A percentile compares a stretch with the other conserved stretches of the same genome.
Conservation (phyloP, 148 eudicot species). For the Silene uniflora region DNA sequence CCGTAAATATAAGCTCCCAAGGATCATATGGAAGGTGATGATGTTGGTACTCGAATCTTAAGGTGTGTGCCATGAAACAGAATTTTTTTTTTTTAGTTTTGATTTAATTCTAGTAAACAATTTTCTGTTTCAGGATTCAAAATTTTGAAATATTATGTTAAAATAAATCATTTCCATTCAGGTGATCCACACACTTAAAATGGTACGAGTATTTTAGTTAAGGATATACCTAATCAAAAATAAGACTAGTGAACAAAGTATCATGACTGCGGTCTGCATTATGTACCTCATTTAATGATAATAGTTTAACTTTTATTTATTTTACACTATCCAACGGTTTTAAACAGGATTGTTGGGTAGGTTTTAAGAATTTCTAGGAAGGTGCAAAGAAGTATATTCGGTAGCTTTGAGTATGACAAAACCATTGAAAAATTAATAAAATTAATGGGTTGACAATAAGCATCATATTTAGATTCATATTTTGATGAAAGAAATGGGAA, state of each 20-base stretch:
- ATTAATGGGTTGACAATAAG: slow-evolving; percentile 15
- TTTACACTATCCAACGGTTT: too few relatives aligned
- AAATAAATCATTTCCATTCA: too few relatives aligned
- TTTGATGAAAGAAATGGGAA: not conserved
- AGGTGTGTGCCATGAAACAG: slow-evolving; percentile 3
- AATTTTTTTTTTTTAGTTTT: not conserved
- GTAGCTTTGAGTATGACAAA: slow-evolving; percentile 16
- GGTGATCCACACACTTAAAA: too few relatives aligned
- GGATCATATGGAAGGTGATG: slow-evolving; percentile 18
- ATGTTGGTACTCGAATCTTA: slow-evolving; percentile 23
- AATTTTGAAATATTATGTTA: too few relatives aligned
- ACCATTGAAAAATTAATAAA: not conserved
- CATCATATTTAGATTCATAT: not conserved
- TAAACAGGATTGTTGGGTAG: too few relatives aligned
- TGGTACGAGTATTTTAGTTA: too few relatives aligned
- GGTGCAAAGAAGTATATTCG: slow-evolving; percentile 24
- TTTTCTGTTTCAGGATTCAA: too few relatives aligned
- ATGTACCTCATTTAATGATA: too few relatives aligned
- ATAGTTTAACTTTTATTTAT: too few relatives aligned
- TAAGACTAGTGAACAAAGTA: too few relatives aligned
- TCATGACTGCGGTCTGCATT: too few relatives aligned
- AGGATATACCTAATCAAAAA: too few relatives aligned
- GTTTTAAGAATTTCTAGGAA: slow-evolving; percentile 37
- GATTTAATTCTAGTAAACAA: not conserved
- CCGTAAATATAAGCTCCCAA: slow-evolving; percentile 28